Evolutionary conservation across 2,329 filamentous ascomycete species (phyloP).

Genomic region (Piedraia hortae): DNA sequence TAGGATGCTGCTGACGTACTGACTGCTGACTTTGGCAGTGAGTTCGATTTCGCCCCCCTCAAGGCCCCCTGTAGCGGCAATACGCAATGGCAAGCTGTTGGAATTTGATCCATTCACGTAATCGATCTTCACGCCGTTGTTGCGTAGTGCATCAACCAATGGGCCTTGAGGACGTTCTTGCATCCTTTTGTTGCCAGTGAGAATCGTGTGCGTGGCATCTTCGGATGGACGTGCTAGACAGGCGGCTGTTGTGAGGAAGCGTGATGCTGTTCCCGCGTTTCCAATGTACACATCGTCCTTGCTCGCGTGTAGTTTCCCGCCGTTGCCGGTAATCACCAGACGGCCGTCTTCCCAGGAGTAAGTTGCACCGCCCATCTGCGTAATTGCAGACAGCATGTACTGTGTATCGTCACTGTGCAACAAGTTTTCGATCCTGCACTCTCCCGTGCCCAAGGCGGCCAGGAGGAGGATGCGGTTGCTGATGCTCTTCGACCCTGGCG

Average conservation of each 20-base stretch:
- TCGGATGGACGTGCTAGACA: slow-evolving; percentile 45
- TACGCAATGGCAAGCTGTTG: slow-evolving; percentile 56
- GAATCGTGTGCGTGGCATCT: slow-evolving; percentile 37
- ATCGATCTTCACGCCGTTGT: slow-evolving; percentile 65
- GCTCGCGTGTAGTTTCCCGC: slow-evolving; percentile 57
- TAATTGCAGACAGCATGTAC: slow-evolving; percentile 85
- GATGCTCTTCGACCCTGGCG: slow-evolving; percentile 90
- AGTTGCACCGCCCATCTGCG: slow-evolving; percentile 55
- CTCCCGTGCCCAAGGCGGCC: slow-evolving; percentile 63
- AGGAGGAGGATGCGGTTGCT: slow-evolving; percentile 89
- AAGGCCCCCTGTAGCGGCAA: slow-evolving; percentile 60
- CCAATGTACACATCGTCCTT: slow-evolving; percentile 63
- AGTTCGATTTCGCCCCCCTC: slow-evolving; percentile 71
- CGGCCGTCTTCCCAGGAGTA: slow-evolving; percentile 94
- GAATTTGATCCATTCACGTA: slow-evolving; percentile 67
- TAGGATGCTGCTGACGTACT: slow-evolving; percentile 88
- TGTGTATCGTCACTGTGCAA: slow-evolving; percentile 93
- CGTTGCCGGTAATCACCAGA: slow-evolving; percentile 67
- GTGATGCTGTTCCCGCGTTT: slow-evolving; percentile 84
- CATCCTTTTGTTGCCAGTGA: slow-evolving; percentile 91
- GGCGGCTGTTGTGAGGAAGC: slow-evolving; percentile 79
- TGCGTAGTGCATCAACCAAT: slow-evolving; percentile 64
- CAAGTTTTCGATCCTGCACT: slow-evolving; percentile 70
- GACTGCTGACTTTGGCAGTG: slow-evolving; percentile 88
- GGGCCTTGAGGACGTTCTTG: slow-evolving; percentile 83